These are phyloP conservation scores for Linnemannia schmuckeri DNA, from an alignment of 192 early-diverging fungal genomes.

Conservation along the genomic window DNA sequence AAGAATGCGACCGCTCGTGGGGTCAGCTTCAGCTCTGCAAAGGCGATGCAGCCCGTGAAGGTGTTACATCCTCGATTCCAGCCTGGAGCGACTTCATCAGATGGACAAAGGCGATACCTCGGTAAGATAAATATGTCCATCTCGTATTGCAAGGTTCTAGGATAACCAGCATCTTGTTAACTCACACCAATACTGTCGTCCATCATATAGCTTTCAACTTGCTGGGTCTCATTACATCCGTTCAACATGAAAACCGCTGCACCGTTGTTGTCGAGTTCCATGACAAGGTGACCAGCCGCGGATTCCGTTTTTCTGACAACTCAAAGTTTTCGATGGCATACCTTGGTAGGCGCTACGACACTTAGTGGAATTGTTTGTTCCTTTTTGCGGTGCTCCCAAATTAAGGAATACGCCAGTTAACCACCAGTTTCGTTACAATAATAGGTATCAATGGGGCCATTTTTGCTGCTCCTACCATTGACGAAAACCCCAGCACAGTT, in stretches of 20 bases:
- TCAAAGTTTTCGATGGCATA: slow-evolving; percentile 84
- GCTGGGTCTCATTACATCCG: slow-evolving; percentile 81
- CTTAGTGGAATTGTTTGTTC: neutral
- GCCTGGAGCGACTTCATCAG: slow-evolving; percentile 81
- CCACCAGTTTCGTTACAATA: neutral
- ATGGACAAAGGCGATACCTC: slow-evolving; percentile 69
- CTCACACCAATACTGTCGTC: neutral
- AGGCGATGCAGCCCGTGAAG: slow-evolving; percentile 34
- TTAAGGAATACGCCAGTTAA: neutral
- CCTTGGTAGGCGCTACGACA: slow-evolving; percentile 57
- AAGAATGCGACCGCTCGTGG: neutral
- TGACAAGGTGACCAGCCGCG: slow-evolving; percentile 82
- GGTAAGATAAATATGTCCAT: slow-evolving; percentile 27
- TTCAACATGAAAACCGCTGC: slow-evolving; percentile 77
- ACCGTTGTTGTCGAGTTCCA: slow-evolving; percentile 91
- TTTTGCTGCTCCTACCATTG: slow-evolving; percentile 72
- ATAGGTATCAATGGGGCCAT: slow-evolving; percentile 72
- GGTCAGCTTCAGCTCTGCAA: neutral
- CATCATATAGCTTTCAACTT: slow-evolving; percentile 79
- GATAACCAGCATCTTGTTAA: neutral
- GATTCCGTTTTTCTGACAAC: slow-evolving; percentile 87
- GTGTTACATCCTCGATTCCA: slow-evolving; percentile 81
- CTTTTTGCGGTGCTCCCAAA: neutral
- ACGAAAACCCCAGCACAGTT: slow-evolving; percentile 69
- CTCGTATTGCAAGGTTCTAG: neutral